phyloP scores from a whole-genome alignment of 164 flowering plant genomes.

The Protea cynaroides region DNA sequence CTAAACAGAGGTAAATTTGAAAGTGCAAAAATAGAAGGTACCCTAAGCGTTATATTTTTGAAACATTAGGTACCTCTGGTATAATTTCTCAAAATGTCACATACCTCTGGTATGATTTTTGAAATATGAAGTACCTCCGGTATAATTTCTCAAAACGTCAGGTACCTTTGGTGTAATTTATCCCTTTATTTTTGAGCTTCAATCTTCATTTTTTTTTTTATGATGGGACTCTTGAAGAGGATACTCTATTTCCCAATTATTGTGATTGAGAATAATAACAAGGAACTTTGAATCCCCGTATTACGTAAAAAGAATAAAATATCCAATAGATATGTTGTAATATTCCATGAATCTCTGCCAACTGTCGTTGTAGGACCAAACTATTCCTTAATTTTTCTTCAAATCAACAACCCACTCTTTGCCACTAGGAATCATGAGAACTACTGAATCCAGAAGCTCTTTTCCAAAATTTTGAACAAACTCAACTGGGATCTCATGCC shows the following conservation, averaged over 20 bases:
- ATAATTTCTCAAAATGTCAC: too few species aligned
- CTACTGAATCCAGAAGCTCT: constrained; percentile 12
- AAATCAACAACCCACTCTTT: constrained; percentile 18
- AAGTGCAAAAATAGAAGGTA: too few species aligned
- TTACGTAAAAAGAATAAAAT: constrained; percentile 30
- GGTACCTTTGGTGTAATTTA: too few species aligned
- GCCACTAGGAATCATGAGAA: constrained; percentile 19
- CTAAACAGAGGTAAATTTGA: too few species aligned
- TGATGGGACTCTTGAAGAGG: not conserved
- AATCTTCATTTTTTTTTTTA: too few species aligned
- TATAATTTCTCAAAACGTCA: too few species aligned
- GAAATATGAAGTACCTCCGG: too few species aligned
- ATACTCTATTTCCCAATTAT: constrained; percentile 24
- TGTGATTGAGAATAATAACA: constrained; percentile 22
- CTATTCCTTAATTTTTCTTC: constrained; percentile 4
- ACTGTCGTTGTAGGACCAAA: constrained; percentile 29
- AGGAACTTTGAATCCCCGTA: constrained; percentile 24
- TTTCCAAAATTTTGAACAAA: constrained; percentile 18
- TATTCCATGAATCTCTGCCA: constrained; percentile 25
- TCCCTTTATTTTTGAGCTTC: too few species aligned
- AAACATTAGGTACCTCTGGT: too few species aligned
- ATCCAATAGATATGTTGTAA: constrained; percentile 20
- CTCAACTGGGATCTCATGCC: constrained; percentile 28
- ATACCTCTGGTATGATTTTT: too few species aligned
- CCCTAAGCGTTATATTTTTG: too few species aligned